These are phyloP conservation scores for Naganishia cerealis DNA, from an alignment of 1,284 basidiomycete genomes.

Conservation along the genomic window DNA sequence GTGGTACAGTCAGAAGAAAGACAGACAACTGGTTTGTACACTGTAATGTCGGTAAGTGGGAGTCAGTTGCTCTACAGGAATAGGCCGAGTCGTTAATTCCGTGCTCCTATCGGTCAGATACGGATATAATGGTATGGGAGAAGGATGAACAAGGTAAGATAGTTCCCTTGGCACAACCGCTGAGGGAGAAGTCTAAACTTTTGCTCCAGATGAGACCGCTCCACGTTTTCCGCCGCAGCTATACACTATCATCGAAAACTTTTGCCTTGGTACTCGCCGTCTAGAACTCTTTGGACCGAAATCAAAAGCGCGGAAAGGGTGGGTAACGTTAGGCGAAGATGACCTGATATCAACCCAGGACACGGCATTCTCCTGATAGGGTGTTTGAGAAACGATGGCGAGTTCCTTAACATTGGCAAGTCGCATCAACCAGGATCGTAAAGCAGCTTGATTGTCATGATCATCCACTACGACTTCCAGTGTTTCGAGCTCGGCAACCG, in stretches of 20 bases:
- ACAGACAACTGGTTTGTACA: constrained; percentile 95
- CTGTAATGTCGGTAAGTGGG: constrained; percentile 73
- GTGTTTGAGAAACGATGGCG: constrained; percentile 5
- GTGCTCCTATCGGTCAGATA: constrained; percentile 62
- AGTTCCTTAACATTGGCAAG: constrained; percentile 15
- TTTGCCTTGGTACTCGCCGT: constrained; percentile 88
- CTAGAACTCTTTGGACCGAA: constrained; percentile 84
- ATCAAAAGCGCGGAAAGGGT: constrained; percentile 75
- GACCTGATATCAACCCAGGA: constrained; percentile 43
- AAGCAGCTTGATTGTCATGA: constrained; percentile 9
- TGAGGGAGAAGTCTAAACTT: background rate
- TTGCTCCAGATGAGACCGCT: constrained; percentile 40
- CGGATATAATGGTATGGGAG: constrained; percentile 94
- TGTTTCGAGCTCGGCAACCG: constrained; percentile 6
- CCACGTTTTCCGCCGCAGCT: constrained; percentile 86
- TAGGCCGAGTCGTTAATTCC: background rate
- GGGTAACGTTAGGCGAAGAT: constrained; percentile 81
- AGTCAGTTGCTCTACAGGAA: constrained; percentile 50
- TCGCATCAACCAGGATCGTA: constrained; percentile 26
- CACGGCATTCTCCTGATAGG: constrained; percentile 17
- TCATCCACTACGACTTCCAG: constrained; percentile 14
- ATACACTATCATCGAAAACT: constrained; percentile 93
- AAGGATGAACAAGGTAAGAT: constrained; percentile 48
- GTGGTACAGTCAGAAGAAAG: constrained; percentile 89
- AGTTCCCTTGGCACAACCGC: background rate